Base-by-base conservation (phyloP, 73 alveolate species). In the Durusdinium trenchii region DNA sequence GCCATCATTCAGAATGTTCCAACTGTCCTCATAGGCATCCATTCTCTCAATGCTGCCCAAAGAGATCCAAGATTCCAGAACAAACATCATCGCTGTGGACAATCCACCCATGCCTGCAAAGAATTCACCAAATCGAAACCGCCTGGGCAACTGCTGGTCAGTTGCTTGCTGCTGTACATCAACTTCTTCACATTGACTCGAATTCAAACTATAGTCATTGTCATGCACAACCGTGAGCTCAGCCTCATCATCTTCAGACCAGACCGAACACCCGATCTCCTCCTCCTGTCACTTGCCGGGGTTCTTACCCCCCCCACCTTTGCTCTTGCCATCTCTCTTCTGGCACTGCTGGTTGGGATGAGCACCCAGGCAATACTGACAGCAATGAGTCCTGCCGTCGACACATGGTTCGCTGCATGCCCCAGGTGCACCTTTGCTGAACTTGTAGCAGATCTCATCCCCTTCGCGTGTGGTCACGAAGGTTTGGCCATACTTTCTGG, bases 281-380 rank as follows among this genome's bases (percentile, higher is more conserved):
- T 64, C 79, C 79, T 26, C 79, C 9, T 64, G 10, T 64, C 79
- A 35, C 28, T 64, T 64, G 79, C 79, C 79, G 42, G 64, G 64
- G 20, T 20, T 20, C 28, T 20, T 20, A 9, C 64, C 28, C 28
- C 64, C 20, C 9, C 79, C 10, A 28, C 79, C 79, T 28, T 64
- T 64, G 42, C 42, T 57, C 69, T 40, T 40, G 50, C 86, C 51
- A 40, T 20, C 86, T 5, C 54, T 35, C 86, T 76, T 76, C 51
- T 20, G 36, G 47, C 82, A 86, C 14, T 86, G 32, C 26, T 43
- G 46, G 45, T 86, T 86, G 43, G 83, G 16, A 46, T 57, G 95
- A 47, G 16, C 43, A 28, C 95, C 95, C 62, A 86, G 64, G 95
- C 95, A 60, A 10, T 57, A 35, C 45, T 86, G 95, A 30, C 95